A percentile compares a stretch with the other conserved stretches of the same genome.
These are phyloP conservation scores for Astrothelium subdiscretum DNA, from an alignment of 495 filamentous ascomycete genomes.

Conservation along the genomic window DNA sequence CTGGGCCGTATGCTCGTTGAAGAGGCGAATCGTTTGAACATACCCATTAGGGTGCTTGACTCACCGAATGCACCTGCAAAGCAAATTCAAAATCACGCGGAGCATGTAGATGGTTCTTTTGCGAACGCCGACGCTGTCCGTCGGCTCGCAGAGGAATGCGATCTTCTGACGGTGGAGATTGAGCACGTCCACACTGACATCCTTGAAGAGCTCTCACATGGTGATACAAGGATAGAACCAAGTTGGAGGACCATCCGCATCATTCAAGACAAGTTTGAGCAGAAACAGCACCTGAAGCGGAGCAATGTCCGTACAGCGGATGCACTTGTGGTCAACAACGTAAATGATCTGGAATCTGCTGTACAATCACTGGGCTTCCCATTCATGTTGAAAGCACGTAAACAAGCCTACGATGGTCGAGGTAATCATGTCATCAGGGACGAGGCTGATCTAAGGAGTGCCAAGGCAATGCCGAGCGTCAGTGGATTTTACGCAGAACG, in stretches of 20 bases:
- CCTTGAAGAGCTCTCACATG: constrained; percentile 65
- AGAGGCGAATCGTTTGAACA: constrained; percentile 74
- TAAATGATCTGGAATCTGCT: constrained; percentile 50
- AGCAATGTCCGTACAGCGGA: constrained; percentile 60
- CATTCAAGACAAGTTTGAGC: constrained; percentile 93
- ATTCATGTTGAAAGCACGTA: constrained; percentile 90
- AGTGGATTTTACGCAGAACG: constrained; percentile 79
- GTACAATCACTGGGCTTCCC: constrained; percentile 65
- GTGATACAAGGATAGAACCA: constrained; percentile 57
- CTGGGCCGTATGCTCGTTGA: constrained; percentile 94
- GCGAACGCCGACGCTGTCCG: constrained; percentile 65
- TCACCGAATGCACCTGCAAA: constrained; percentile 71
- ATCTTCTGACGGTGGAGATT: constrained; percentile 91
- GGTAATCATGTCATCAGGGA: constrained; percentile 74
- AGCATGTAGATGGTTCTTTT: constrained; percentile 77
- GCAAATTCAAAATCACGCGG: constrained; percentile 66
- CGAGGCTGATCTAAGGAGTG: constrained; percentile 54
- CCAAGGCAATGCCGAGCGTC: constrained; percentile 55
- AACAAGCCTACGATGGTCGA: constrained; percentile 86
- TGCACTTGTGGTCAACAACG: constrained; percentile 41
- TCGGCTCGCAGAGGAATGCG: constrained; percentile 62
- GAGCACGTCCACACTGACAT: constrained; percentile 92
- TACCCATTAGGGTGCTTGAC: constrained; percentile 73
- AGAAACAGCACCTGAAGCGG: constrained; percentile 68
- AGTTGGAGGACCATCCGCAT: constrained; percentile 78